phyloP scores from a whole-genome alignment of 768 basidiomycete species.

The Leucocoprinus sp. region DNA sequence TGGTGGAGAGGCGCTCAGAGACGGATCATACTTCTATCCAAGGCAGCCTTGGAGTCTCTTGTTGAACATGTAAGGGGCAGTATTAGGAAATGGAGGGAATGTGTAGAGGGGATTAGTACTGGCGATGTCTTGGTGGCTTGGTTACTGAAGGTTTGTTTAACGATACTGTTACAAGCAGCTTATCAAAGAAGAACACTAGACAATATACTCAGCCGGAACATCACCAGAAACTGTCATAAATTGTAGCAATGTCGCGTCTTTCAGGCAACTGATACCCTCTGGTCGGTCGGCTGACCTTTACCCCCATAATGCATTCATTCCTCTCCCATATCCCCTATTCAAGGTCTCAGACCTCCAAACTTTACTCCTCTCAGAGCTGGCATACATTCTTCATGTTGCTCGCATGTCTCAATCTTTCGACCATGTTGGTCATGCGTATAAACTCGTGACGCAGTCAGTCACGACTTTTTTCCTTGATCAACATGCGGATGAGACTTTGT shows the following conservation, averaged over 20 bases:
- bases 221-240: conserved; percentile 23
- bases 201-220: conserved; percentile 26
- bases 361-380: conserved; percentile 22
- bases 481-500: conserved; percentile 26
- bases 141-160: conserved; percentile 27
- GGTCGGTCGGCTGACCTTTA: conserved; percentile 19
- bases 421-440: conserved; percentile 25
- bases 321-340: conserved; percentile 32
- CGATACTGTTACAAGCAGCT: not conserved
- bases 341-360: conserved; percentile 26
- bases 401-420: conserved; percentile 17
- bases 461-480: conserved; percentile 27
- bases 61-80: conserved; percentile 23
- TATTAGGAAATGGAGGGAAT: conserved; percentile 15
- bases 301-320: conserved; percentile 31
- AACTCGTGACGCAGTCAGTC: conserved; percentile 17
- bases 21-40: conserved; percentile 26
- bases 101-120: conserved; percentile 20
- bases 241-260: conserved; percentile 30
- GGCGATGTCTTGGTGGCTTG: conserved; percentile 35
- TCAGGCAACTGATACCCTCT: conserved; percentile 22
- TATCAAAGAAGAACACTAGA: conserved; percentile 17
- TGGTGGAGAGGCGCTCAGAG: conserved; percentile 30
- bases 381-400: conserved; percentile 15
- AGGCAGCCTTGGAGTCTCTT: conserved; percentile 19